phyloP scores from a whole-genome alignment of 176 grass and related monocot species.

The Guadua angustifolia region DNA sequence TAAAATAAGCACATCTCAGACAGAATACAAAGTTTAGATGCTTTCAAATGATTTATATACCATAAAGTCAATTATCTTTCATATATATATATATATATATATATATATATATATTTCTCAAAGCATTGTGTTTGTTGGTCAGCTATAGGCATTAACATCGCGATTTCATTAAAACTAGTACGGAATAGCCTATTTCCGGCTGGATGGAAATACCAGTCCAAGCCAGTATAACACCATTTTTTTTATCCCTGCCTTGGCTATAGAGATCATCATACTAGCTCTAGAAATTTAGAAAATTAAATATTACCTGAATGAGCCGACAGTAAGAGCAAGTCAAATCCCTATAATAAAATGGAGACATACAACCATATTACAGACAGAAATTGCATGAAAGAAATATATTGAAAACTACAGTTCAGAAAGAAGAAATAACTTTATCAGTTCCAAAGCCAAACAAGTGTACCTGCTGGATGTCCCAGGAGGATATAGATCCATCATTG shows the following conservation, averaged over 20 bases:
- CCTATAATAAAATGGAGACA: constrained; percentile 53
- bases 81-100: background rate
- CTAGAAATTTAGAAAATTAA: constrained; percentile 21
- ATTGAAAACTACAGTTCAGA: constrained; percentile 24
- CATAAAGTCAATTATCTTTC: background rate
- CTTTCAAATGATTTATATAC: background rate
- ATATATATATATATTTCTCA: background rate
- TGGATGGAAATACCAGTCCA: background rate
- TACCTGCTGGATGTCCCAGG: constrained; percentile 75
- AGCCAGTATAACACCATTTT: background rate
- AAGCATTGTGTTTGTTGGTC: background rate
- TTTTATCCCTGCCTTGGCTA: constrained; percentile 4
- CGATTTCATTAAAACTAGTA: background rate
- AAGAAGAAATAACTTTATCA: background rate
- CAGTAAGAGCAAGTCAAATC: constrained; percentile 85
- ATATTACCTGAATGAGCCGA: constrained; percentile 72
- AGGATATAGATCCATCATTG: constrained; percentile 73
- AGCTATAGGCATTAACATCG: background rate
- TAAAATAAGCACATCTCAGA: background rate
- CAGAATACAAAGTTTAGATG: background rate
- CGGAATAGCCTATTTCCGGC: background rate
- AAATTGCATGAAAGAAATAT: constrained; percentile 11
- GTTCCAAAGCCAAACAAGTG: constrained; percentile 2
- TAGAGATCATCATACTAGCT: constrained; percentile 8
- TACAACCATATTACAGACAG: constrained; percentile 22